Evolutionary conservation across 2,329 filamentous ascomycete genomes (phyloP).

Genomic region (Stemphylium lycopersici): DNA sequence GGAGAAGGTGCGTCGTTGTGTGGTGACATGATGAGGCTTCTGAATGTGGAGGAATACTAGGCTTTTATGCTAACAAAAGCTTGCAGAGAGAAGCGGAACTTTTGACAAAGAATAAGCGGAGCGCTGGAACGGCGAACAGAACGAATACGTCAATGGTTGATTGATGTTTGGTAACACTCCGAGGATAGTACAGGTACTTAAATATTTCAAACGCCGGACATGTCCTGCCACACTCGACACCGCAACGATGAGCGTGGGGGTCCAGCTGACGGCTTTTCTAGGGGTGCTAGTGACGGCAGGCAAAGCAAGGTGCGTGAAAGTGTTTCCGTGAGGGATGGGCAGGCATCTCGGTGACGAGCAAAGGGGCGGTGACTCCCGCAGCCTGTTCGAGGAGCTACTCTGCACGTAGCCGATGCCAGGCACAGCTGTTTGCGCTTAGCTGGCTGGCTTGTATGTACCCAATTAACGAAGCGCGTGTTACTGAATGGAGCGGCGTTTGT

Average conservation of each 20-base stretch:
- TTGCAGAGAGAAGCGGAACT: constrained; percentile 29
- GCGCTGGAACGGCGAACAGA: constrained; percentile 35
- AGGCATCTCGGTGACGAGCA: constrained; percentile 38
- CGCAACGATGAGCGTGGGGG: constrained; percentile 44
- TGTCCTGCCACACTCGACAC: constrained; percentile 21
- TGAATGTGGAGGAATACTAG: constrained; percentile 14
- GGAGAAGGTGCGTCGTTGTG: constrained; percentile 49
- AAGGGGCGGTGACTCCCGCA: constrained; percentile 44
- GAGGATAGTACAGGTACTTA: constrained; percentile 46
- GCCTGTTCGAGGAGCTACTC: constrained; percentile 29
- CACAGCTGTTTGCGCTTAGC: constrained; percentile 40
- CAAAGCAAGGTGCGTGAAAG: constrained; percentile 37
- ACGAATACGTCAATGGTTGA: constrained; percentile 45
- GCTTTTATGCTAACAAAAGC: constrained; percentile 39
- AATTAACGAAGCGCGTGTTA: constrained; percentile 35
- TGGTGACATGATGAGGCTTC: constrained; percentile 43
- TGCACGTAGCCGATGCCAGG: constrained; percentile 44
- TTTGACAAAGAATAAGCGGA: constrained; percentile 45
- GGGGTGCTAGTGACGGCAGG: constrained; percentile 37
- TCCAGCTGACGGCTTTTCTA: constrained; percentile 47
- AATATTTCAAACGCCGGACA: constrained; percentile 42
- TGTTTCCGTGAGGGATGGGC: constrained; percentile 30
- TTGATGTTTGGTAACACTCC: constrained; percentile 31
- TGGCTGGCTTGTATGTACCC: constrained; percentile 24
- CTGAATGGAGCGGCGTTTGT: constrained; percentile 38